phyloP scores from a whole-genome alignment of 2,329 filamentous ascomycete species.

The Stromatinia cepivora region DNA sequence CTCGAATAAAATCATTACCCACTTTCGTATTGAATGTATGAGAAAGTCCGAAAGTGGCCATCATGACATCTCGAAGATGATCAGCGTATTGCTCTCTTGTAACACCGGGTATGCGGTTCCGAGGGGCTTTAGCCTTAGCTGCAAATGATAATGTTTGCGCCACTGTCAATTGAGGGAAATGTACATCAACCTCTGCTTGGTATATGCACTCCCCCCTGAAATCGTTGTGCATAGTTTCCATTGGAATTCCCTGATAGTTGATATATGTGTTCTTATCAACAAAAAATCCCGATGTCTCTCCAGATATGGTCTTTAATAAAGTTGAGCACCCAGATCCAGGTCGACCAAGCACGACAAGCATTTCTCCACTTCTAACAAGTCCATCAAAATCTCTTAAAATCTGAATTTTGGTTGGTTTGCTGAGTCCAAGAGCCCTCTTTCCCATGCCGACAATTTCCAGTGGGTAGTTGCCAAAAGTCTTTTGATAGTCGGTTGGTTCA shows the following conservation, averaged over 20 bases:
- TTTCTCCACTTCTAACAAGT: conserved; percentile 62
- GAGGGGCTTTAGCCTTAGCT: conserved; percentile 65
- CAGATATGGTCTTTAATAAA: conserved; percentile 57
- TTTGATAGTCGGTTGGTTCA: conserved; percentile 47
- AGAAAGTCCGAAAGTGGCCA: conserved; percentile 69
- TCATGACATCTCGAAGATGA: conserved; percentile 56
- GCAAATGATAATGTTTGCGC: conserved; percentile 74
- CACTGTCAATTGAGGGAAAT: conserved; percentile 77
- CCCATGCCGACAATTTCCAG: conserved; percentile 49
- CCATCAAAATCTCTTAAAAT: conserved; percentile 67
- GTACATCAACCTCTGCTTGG: conserved; percentile 73
- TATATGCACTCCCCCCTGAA: conserved; percentile 70
- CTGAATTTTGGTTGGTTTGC: conserved; percentile 51
- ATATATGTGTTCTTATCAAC: conserved; percentile 53
- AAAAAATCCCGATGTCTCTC: conserved; percentile 57
- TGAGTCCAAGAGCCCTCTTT: conserved; percentile 53
- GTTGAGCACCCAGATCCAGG: conserved; percentile 67
- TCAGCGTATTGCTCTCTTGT: conserved; percentile 57
- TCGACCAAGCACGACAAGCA: conserved; percentile 67
- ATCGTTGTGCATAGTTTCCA: conserved; percentile 54
- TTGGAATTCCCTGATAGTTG: conserved; percentile 59
- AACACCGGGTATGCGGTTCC: conserved; percentile 63
- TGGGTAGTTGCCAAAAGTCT: conserved; percentile 62
- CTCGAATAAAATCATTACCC: conserved; percentile 72
- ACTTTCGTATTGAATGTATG: conserved; percentile 74